Evolutionary conservation across 176 grass and related monocot species (phyloP), one percentile per base, ranked within the genome.

Genomic region (Oryza meridionalis): DNA sequence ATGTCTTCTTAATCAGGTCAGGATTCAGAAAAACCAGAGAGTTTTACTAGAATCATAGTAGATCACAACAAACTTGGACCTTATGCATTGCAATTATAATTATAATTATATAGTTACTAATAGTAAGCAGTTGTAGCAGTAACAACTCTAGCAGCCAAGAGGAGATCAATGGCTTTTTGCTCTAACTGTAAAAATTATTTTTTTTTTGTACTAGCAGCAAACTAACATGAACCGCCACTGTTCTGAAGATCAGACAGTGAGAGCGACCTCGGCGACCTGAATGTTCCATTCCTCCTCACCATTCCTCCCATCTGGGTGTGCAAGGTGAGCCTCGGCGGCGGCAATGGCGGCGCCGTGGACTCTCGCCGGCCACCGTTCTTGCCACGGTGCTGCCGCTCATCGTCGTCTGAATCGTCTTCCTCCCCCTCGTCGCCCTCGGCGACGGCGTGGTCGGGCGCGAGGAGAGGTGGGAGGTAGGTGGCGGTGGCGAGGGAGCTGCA

Each of bases 181-280:
- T 24, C 58, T 86, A 25, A 17, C 35, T 73, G 72, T 64, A 77
- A 86, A 78, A 6, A 6, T 74, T 45, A 61, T 37, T 37, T 63
- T 45, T 67, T 62, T 55, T 55, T 55, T 21, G 14, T 31, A 31
- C 29, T 31, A 49, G 67, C n/a, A n/a, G 33, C 70, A 47, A 47
- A 61, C 68, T 77, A 74, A n/a, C 80, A 82, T 40, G 75, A 33
- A 14, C 15, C 38, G 5, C 40, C 59, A 43, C 65, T 71, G 6
- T 83, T 84, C 11, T 45, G 91, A 43, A 96, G 94, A 89, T 96
- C 94, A 6, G 94, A 87, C 10, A 96, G 65, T 0, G 94, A 96
- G 70, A 91, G 85, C 21, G 91, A 96, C 45, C 91, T 88, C 10
- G 86, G 91, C 13, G 88, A 89, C 66, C 83, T 81, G 70, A 91